Evolutionary conservation across 2,329 filamentous ascomycete genomes (phyloP), one percentile per base, ranked within the genome.

Genomic region (Aspergillus ruber): DNA sequence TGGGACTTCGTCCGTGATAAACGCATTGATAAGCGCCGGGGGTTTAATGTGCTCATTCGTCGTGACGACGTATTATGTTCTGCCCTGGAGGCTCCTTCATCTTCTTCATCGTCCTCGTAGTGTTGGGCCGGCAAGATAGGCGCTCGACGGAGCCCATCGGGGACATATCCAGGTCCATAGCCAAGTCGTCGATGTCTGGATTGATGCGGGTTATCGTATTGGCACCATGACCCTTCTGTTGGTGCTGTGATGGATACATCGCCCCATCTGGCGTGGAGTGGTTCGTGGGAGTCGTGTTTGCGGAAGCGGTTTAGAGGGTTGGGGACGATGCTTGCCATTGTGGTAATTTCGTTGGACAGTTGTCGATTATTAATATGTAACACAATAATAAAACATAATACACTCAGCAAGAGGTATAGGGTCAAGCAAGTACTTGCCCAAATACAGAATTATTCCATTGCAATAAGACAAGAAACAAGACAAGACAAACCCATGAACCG

Each of bases 241-340:
- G 67, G 69, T 29, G 63, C 63, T 1, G 64, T 64, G 32, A 70
- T 71, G 21, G 56, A 46, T 32, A 62, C 59, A 47, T 71, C 68
- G 3, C 68, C 69, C 66, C 67, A 70, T 47, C 68, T 58, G 44
- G 68, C 51, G 46, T 71, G 66, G 9, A 68, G 59, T 6, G 58
- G 59, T 32, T 58, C 62, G 6, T 52, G 38, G 36, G 50, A 36
- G 18, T 61, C 59, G 17, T 55, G 45, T 40, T 58, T 62, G 50
- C 64, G 65, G 43, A 68, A 60, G 15, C 62, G 51, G 43, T 55
- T 53, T 42, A 68, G 54, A 17, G 65, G 61, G 17, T 17, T 41
- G 38, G 12, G n/a, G 13, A 29, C 21, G 25, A 29, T 25, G 21
- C 12, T 29, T 25, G 40, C 21, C 40, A 42, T 42, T 6, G 12